Evolutionary conservation across 2,329 filamentous ascomycete species (phyloP), one percentile per base, ranked within the genome.

Genomic region (Macrophomina pseudophaseolina): DNA sequence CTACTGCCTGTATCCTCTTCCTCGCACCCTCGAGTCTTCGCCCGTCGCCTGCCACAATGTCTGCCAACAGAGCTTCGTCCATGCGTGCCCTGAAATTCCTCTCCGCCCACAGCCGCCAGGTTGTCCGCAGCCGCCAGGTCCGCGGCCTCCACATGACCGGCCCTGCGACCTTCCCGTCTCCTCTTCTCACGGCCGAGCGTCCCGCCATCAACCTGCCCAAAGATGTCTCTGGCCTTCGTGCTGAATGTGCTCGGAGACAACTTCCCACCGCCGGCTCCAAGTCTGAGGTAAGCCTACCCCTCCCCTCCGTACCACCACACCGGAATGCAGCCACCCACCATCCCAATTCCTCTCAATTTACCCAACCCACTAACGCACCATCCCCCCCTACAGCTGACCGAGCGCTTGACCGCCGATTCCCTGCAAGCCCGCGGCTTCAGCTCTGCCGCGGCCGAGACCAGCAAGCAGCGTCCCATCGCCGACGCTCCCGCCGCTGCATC

Each of bases 101-200:
- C 66, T 75, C 78, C 71, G 73, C 73, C 56, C 73, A 72, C 68
- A 76, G 73, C 71, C 76, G 72, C 68, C 74, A 73, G 46, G 51
- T 54, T 52, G 48, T 48, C 52, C 58, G 40, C 44, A 62, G 44
- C 58, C 42, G 58, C n/a, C 73, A 79, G 66, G 72, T 74, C 71
- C 86, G 87, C 70, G 75, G 77, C 66, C 82, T 89, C 59, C 85
- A 86, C 78, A 87, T 88, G 80, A 89, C 87, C 42, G 86, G 86
- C 65, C 83, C 84, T 46, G 81, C 86, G 33, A 86, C 86, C 60
- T 87, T 84, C 68, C 80, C 79, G 72, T 86, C 79, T 70, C 81
- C 75, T 72, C 78, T 81, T 77, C 80, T 76, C 72, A 83, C 72
- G 74, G 76, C 81, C 38, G 85, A 87, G 71, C 84, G 83, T 71